Conservation (phyloP, 352 stramenopile genomes). For the Peronospora belbahrii region DNA sequence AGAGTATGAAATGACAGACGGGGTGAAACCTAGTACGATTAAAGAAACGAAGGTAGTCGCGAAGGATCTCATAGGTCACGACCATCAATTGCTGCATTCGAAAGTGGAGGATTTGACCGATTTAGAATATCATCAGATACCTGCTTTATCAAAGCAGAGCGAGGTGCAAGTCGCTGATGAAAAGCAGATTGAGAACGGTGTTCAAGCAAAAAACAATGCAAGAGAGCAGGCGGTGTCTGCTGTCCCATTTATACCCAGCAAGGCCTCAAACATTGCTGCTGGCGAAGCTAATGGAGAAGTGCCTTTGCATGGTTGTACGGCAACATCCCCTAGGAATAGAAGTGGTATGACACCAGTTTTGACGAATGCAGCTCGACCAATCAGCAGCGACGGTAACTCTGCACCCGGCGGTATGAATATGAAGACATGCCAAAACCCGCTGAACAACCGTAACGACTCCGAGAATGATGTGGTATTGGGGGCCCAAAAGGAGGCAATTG, state of each 20-base stretch:
- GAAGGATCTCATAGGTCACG: slow-evolving; percentile 12
- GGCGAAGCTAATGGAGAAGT: slow-evolving; percentile 1
- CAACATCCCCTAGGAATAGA: slow-evolving; percentile 12
- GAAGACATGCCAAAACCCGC: slow-evolving; percentile 5
- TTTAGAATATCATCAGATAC: slow-evolving; percentile 4
- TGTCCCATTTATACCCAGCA: not conserved
- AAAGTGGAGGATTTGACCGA: slow-evolving; percentile 16
- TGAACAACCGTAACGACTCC: not conserved
- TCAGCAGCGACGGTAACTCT: slow-evolving; percentile 13
- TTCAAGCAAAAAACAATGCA: not conserved
- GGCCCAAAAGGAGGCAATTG: slow-evolving; percentile 1
- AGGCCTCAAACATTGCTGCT: not conserved
- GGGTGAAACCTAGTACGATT: not conserved
- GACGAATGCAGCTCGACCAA: slow-evolving; percentile 1
- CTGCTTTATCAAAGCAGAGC: not conserved
- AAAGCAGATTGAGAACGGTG: slow-evolving; percentile 2
- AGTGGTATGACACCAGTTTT: slow-evolving; percentile 3
- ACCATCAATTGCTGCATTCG: not conserved
- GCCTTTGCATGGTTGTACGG: slow-evolving; percentile 12
- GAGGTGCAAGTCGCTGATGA: not conserved
- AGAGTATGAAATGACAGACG: slow-evolving; percentile 2
- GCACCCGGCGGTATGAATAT: slow-evolving; percentile 18
- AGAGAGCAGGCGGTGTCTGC: slow-evolving; percentile 12
- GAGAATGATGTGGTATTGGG: slow-evolving; percentile 4
- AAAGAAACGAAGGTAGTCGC: slow-evolving; percentile 4